Percentiles rank a stretch among this genome's conserved stretches.
Evolutionary conservation across 495 filamentous ascomycete genomes (phyloP).

Genomic region (Lophium mytilinum): DNA sequence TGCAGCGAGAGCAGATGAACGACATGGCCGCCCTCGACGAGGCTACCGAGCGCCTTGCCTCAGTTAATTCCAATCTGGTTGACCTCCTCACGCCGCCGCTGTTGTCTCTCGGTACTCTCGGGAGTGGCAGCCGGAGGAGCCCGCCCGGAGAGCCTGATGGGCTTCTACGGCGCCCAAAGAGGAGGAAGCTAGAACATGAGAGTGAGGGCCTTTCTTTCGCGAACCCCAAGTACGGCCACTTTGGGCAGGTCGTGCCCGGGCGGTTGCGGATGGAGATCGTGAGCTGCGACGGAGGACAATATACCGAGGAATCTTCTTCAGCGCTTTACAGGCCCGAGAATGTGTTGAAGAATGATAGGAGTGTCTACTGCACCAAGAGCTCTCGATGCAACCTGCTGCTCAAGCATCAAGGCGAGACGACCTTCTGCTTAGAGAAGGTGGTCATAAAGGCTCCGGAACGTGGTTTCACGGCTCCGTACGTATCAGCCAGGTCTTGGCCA

Average conservation of each 20-base stretch:
- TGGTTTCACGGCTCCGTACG: conserved; percentile 81
- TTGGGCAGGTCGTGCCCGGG: conserved; percentile 75
- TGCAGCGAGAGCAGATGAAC: conserved; percentile 2
- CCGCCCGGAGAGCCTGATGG: conserved; percentile 4
- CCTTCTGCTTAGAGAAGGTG: conserved; percentile 74
- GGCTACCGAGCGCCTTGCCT: background rate
- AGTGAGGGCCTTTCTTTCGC: conserved; percentile 42
- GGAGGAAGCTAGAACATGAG: conserved; percentile 67
- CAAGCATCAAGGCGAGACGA: conserved; percentile 64
- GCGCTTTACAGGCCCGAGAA: conserved; percentile 61
- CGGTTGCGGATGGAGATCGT: conserved; percentile 74
- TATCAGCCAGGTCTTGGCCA: conserved; percentile 15
- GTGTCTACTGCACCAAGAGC: conserved; percentile 82
- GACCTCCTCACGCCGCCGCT: background rate
- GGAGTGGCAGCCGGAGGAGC: background rate
- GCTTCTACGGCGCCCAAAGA: conserved; percentile 42
- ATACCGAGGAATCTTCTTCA: conserved; percentile 43
- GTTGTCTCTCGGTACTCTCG: background rate
- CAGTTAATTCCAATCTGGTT: background rate
- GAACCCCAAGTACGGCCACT: conserved; percentile 67
- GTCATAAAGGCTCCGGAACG: conserved; percentile 78
- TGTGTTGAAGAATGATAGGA: conserved; percentile 69
- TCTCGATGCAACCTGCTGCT: conserved; percentile 78
- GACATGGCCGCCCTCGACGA: background rate
- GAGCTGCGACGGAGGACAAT: conserved; percentile 82